Evolutionary conservation across 2,329 filamentous ascomycete species (phyloP), one percentile per base, ranked within the genome.

Genomic region (Trichoderma koningiopsis): DNA sequence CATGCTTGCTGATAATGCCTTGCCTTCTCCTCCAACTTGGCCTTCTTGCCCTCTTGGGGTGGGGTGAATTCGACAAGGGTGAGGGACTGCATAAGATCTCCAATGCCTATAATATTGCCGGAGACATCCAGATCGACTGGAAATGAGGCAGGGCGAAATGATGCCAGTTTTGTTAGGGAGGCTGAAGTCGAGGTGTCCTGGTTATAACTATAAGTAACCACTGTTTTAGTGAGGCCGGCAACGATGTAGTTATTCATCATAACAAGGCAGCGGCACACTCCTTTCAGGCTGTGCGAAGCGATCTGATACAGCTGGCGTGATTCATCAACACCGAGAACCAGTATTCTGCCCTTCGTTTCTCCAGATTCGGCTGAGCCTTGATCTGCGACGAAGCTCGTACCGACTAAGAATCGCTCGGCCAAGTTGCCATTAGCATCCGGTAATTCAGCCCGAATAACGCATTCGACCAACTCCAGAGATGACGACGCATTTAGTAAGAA

Each of bases 81-180:
- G 29, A 97, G 84, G 1, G 93, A 97, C 81, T 98, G 97, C 92
- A 97, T 97, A 57, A 99, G 82, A 76, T 99, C 96, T 0, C 91
- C 92, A 11, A 98, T 89, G 0, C 92, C 93, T 71, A 99, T 94
- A 29, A 88, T 84, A 73, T 91, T 89, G 0, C 87, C 91, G 1
- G 88, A 87, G 16, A 97, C 86, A 11, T 90, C 89, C 7, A 98
- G 79, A 73, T 95, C 92, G 19, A 97, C 88, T 0, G 96, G 94
- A 37, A 92, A 92, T 0, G 94, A 96, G 2, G 93, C 89, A 2
- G 93, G 92, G 14, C 94, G 88, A 78, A 94, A 97, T 2, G 89
- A 88, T 1, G 92, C 92, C 19, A 91, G 77, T 77, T 92, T 95
- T 61, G 86, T 84, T 11, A 98, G 84, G 56, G 84, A 83, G 65